A percentile compares a stretch with the other conserved stretches of the same genome.
Evolutionary conservation across 2,329 filamentous ascomycete genomes (phyloP).

Genomic region (Biscogniauxia mediterranea): DNA sequence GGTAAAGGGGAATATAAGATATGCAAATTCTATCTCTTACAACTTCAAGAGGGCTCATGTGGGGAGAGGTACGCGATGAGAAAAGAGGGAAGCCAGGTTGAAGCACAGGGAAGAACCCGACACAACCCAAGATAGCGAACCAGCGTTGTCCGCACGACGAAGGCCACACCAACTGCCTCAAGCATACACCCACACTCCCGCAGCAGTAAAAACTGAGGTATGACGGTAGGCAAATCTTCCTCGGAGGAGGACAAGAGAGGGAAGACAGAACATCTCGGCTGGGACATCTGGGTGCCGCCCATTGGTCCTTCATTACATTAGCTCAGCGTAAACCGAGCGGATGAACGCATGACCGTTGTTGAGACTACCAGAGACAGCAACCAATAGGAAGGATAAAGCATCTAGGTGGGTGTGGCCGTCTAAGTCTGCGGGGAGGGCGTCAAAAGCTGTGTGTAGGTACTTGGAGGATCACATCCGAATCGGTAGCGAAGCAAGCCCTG

Average conservation of each 20-base stretch:
- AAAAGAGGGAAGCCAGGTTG: not conserved
- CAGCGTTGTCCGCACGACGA: slow-evolving; percentile 4
- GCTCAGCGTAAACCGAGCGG: slow-evolving; percentile 45
- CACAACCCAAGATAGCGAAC: slow-evolving; percentile 18
- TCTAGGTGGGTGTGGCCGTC: slow-evolving; percentile 33
- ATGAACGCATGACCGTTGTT: slow-evolving; percentile 53
- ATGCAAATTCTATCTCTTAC: not conserved
- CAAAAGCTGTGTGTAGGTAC: slow-evolving; percentile 19
- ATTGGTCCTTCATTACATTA: slow-evolving; percentile 47
- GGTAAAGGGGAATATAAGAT: slow-evolving; percentile 10
- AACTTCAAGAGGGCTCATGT: not conserved
- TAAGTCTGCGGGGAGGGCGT: slow-evolving; percentile 32
- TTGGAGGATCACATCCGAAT: slow-evolving; percentile 34
- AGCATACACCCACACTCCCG: slow-evolving; percentile 7
- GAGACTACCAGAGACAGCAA: slow-evolving; percentile 34
- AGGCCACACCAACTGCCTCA: slow-evolving; percentile 13
- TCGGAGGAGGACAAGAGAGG: slow-evolving; percentile 31
- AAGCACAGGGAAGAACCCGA: slow-evolving; percentile 25
- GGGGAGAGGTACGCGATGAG: not conserved
- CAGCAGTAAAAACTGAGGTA: slow-evolving; percentile 20
- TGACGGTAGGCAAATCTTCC: slow-evolving; percentile 27
- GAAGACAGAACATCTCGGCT: slow-evolving; percentile 41
- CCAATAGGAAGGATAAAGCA: slow-evolving; percentile 39
- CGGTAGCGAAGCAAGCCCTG: slow-evolving; percentile 32
- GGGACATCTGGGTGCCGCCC: slow-evolving; percentile 36